A percentile compares a stretch with the other conserved stretches of the same genome.
These are phyloP conservation scores for Carex arenaria DNA, from an alignment of 202 grass and related monocot species.

Conservation along the genomic window DNA sequence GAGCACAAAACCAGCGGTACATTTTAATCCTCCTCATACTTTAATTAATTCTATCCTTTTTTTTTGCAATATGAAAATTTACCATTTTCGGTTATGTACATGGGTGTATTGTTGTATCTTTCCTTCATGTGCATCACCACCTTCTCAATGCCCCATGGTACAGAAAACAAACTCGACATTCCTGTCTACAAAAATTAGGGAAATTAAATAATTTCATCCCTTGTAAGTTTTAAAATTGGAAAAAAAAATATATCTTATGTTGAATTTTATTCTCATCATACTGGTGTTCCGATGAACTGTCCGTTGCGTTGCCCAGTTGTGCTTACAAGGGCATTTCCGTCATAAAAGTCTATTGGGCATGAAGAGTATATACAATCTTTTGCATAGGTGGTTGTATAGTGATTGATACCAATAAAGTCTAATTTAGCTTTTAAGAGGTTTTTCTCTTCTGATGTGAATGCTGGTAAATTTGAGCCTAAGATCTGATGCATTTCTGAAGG, in stretches of 20 bases:
- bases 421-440: constrained; percentile 32
- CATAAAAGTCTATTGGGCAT: constrained; percentile 29
- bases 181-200: constrained; percentile 43
- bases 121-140: constrained; percentile 44
- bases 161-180: neutral
- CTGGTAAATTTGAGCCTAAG: constrained; percentile 38
- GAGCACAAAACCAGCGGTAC: too few relatives aligned
- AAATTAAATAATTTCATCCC: neutral
- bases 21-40: too few relatives aligned
- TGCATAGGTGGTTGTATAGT: constrained; percentile 40
- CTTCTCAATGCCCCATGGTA: constrained; percentile 57
- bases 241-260: neutral
- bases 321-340: constrained; percentile 26
- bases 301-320: constrained; percentile 29
- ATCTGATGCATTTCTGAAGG: constrained; percentile 43
- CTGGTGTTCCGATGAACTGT: constrained; percentile 25
- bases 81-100: constrained; percentile 76
- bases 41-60: neutral
- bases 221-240: neutral
- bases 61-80: neutral
- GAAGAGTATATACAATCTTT: constrained; percentile 49
- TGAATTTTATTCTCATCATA: constrained; percentile 15
- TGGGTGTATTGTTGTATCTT: constrained; percentile 64
- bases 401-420: constrained; percentile 65
- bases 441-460: constrained; percentile 45